Base-by-base conservation (phyloP, 257 asterid species). In the Solanum boliviense region DNA sequence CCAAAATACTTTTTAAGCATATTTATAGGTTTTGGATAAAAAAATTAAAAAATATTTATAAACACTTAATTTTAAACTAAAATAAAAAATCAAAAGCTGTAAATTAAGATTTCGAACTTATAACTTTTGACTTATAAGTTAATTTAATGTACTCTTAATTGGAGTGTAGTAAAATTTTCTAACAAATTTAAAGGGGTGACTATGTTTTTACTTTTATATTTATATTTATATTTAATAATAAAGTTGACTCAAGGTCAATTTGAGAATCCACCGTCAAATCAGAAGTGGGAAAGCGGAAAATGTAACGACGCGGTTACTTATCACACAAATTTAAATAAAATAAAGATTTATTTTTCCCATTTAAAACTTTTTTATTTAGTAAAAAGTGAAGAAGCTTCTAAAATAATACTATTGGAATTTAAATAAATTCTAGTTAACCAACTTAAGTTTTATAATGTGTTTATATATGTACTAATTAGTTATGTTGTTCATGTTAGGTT, bases 241-340 rank as follows among this genome's bases (percentile, higher is more conserved):
- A 5, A 81, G 25, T 60, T 52, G 60, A 29, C 87, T 38, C 32
- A 46, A 27, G 67, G 83, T 87, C 85, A 75, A 74, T 73, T 74
- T 67, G 46, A 79, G 81, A 88, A 75, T 71, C 67, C 34, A 76
- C 90, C 87, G 88, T 88, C 86, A 73, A 75, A 85, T 84, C 68
- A 75, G 76, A 86, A 76, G 67, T 9, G 85, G 79, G 29, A 60
- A 32, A 67, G 60, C 13, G 9, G 74, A 44, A 44, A 62, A 39
- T 86, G 83, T 83, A 89, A 76, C 52, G 91, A 32, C 89, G 71
- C 71, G 88, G 88, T 89, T 87, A 23, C 58, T 74, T 41, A n/a
- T 35, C 46, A 5, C 48, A 35, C 9, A 73, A 73, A 20, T 73
- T 73, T 73, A 35, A 34, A 73, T 73, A 34, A 73, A 73, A 35